A percentile compares a stretch with the other conserved stretches of the same genome.
Evolutionary conservation across 257 asterid genomes (phyloP).

Genomic region (Gentiana straminea): DNA sequence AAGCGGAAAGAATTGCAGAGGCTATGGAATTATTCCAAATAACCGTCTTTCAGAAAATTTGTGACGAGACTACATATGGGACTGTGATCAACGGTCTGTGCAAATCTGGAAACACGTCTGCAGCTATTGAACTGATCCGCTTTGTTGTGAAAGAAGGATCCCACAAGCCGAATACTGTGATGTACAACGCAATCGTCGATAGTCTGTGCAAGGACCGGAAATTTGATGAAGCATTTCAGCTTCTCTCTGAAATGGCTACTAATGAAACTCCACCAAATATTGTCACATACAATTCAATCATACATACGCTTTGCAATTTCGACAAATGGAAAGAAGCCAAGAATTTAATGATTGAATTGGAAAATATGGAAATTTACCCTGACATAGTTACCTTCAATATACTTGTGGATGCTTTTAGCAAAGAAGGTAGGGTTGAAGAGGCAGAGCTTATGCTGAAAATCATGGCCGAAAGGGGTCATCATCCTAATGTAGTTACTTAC

Average conservation of each 20-base stretch:
- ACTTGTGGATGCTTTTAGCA: background rate
- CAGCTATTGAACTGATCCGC: constrained; percentile 7
- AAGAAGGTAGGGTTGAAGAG: constrained; percentile 6
- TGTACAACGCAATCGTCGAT: constrained; percentile 11
- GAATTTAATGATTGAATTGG: constrained; percentile 11
- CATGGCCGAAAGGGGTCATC: constrained; percentile 8
- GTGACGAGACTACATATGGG: constrained; percentile 7
- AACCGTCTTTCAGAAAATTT: constrained; percentile 1
- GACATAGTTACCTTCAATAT: constrained; percentile 2
- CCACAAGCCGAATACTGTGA: constrained; percentile 7
- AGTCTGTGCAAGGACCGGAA: constrained; percentile 19
- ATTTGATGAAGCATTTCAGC: constrained; percentile 13
- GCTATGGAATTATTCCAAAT: constrained; percentile 9
- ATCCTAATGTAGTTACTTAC: constrained; percentile 14
- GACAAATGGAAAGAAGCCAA: constrained; percentile 12
- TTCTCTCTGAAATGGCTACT: constrained; percentile 5
- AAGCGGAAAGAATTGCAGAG: constrained; percentile 10
- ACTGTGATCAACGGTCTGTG: constrained; percentile 21
- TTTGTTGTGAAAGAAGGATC: background rate
- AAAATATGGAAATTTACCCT: constrained; percentile 1
- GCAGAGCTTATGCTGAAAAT: constrained; percentile 9
- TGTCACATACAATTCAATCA: constrained; percentile 14
- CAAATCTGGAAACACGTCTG: constrained; percentile 17
- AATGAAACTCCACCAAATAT: constrained; percentile 11
- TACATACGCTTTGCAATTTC: constrained; percentile 19